Evolutionary conservation across 208 protist species (phyloP).

Genomic region (Leishmania major): DNA sequence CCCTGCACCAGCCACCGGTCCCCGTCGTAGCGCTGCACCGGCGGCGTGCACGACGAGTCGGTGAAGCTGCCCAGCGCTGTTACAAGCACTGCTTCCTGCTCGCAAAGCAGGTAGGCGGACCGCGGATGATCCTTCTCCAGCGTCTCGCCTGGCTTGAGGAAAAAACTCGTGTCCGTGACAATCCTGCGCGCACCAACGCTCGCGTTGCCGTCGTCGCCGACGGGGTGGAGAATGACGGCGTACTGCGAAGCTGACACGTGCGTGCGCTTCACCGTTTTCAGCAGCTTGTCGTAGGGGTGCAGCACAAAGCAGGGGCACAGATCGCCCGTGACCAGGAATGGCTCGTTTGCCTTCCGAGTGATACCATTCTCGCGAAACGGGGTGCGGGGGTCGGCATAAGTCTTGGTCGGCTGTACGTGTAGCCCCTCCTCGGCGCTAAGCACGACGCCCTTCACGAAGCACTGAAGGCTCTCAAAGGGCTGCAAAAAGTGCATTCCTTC

Average conservation of each 20-base stretch:
- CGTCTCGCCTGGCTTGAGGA: conserved; percentile 78
- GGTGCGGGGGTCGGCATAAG: conserved; percentile 86
- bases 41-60: conserved; percentile 29
- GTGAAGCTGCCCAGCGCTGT: conserved; percentile 66
- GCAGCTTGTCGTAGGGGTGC: conserved; percentile 93
- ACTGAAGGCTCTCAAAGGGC: conserved; percentile 82
- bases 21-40: conserved; percentile 60
- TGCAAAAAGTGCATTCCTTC: conserved; percentile 67
- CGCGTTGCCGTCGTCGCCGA: conserved; percentile 20
- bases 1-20: conserved; percentile 92
- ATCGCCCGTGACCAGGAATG: conserved; percentile 86
- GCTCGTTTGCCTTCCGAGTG: conserved; percentile 61
- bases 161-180: conserved; percentile 82
- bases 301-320: conserved; percentile 86
- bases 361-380: conserved; percentile 53
- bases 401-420: conserved; percentile 77
- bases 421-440: conserved; percentile 83
- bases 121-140: conserved; percentile 61
- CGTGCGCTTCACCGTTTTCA: conserved; percentile 65
- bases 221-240: conserved; percentile 39
- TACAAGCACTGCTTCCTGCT: conserved; percentile 87
- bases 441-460: conserved; percentile 47
- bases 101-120: conserved; percentile 73
- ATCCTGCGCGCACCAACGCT: conserved; percentile 40
- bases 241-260: conserved; percentile 47